Base-by-base conservation (phyloP, 192 early-diverging fungal genomes). In the Cladochytrium replicatum region DNA sequence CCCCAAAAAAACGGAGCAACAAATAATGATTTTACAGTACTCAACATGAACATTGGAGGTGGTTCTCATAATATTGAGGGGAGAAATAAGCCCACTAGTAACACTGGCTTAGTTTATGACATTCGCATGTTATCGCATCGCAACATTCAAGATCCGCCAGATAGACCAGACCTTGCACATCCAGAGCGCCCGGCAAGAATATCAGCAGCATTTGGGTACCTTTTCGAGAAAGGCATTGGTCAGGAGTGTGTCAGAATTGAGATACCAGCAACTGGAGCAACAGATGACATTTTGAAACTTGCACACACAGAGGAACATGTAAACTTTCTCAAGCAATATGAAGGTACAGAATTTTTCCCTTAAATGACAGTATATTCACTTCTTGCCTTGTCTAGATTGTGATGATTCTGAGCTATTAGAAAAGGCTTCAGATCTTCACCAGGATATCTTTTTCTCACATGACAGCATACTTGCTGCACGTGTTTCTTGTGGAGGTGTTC, bases 401-500 rank as follows among this genome's bases (percentile, higher is more conserved):
- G 41, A 50, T 9, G 46, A 56, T 2, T 32, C 50, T 26, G 38
- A 15, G 2, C 40, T 53, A 21, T 52, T 71, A 41, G 43, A 52
- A 29, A 69, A 67, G 13, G 66, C 68, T 13, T 43, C 61, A 11
- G 67, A 57, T 5, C 42, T 68, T 6, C 48, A 62, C 4, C 74
- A 64, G 46, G 83, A 80, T 6, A 70, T 89, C 30, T 89, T 85
- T 60, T 57, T 89, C 26, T 85, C 78, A 55, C 64, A 60, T 24
- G 67, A 79, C 19, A 71, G 82, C 2, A 64, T 68, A 23, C 74
- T 74, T 28, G 79, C 75, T 27, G 83, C 88, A 0, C 53, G 72
- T 8, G 55, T 93, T 39, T 77, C 88, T 4, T 84, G 83, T 13
- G 89, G 86, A 26, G 85, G 83, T 26, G 68, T 87, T 4, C 66